Conservation (phyloP, 805 yeast species). For the Kregervanrija delftensis region DNA sequence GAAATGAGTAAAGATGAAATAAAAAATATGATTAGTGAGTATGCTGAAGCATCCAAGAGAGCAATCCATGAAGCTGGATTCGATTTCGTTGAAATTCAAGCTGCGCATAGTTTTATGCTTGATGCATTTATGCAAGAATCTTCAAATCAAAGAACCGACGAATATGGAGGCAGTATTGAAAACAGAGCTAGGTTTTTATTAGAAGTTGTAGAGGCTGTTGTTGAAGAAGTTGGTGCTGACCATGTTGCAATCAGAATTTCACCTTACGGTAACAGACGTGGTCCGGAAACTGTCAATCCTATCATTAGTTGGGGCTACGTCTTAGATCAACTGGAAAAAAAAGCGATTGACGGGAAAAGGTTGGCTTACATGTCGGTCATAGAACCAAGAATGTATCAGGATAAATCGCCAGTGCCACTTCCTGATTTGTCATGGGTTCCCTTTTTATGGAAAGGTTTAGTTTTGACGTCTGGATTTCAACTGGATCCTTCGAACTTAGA, state of each 20-base stretch:
- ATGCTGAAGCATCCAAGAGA: slow-evolving; percentile 36
- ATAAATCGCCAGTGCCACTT: slow-evolving; percentile 14
- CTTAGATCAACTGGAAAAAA: slow-evolving; percentile 28
- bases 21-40: slow-evolving; percentile 34
- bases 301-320: slow-evolving; percentile 32
- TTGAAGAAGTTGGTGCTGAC: slow-evolving; percentile 45
- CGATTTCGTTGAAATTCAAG: slow-evolving; percentile 36
- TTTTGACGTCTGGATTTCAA: slow-evolving; percentile 20
- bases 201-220: slow-evolving; percentile 45
- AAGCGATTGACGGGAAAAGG: slow-evolving; percentile 19
- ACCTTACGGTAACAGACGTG: slow-evolving; percentile 37
- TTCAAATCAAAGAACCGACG: slow-evolving; percentile 33
- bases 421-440: slow-evolving; percentile 12
- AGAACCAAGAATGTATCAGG: slow-evolving; percentile 59
- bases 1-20: slow-evolving; percentile 35
- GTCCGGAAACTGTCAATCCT: slow-evolving; percentile 32
- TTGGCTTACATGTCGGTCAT: slow-evolving; percentile 22
- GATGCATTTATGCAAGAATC: slow-evolving; percentile 33
- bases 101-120: slow-evolving; percentile 36
- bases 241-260: slow-evolving; percentile 43
- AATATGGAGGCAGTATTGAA: slow-evolving; percentile 38
- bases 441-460: slow-evolving; percentile 30
- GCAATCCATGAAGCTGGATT: slow-evolving; percentile 32
- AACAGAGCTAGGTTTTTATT: slow-evolving; percentile 34
- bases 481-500: slow-evolving; percentile 22